Conservation (phyloP, 2,329 filamentous ascomycete genomes). For the Paraconiothyrium sp. region DNA sequence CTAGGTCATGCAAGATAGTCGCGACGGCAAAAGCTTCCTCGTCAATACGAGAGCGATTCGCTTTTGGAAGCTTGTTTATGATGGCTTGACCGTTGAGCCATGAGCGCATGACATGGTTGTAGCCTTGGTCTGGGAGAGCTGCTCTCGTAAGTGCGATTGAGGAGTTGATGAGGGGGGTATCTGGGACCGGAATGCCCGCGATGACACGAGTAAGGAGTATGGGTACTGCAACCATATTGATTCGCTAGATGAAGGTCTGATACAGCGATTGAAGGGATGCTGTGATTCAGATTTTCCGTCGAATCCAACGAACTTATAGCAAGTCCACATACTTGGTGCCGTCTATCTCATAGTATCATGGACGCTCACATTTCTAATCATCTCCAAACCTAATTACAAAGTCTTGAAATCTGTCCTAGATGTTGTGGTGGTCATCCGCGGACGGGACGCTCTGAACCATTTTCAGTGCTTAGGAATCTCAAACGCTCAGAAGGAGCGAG, state of each 20-base stretch:
- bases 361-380: background rate
- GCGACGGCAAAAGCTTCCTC: constrained; percentile 52
- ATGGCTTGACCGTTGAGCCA: constrained; percentile 51
- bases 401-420: background rate
- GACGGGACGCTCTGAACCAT: background rate
- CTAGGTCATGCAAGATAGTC: constrained; percentile 56
- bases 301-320: background rate
- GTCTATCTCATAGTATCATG: background rate
- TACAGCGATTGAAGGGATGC: background rate
- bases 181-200: constrained; percentile 47
- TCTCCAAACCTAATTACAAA: background rate
- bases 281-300: background rate
- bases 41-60: constrained; percentile 41
- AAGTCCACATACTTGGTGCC: background rate
- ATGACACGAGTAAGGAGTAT: constrained; percentile 26
- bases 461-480: background rate
- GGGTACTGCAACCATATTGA: constrained; percentile 16
- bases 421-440: background rate
- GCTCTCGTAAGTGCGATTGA: constrained; percentile 44
- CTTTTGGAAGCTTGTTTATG: constrained; percentile 39
- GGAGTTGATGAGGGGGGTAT: constrained; percentile 50
- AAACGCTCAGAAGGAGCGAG: background rate
- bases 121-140: constrained; percentile 42
- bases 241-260: background rate
- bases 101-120: constrained; percentile 53